Base-by-base conservation (phyloP, 768 basidiomycete species). In the Auriscalpium vulgare region DNA sequence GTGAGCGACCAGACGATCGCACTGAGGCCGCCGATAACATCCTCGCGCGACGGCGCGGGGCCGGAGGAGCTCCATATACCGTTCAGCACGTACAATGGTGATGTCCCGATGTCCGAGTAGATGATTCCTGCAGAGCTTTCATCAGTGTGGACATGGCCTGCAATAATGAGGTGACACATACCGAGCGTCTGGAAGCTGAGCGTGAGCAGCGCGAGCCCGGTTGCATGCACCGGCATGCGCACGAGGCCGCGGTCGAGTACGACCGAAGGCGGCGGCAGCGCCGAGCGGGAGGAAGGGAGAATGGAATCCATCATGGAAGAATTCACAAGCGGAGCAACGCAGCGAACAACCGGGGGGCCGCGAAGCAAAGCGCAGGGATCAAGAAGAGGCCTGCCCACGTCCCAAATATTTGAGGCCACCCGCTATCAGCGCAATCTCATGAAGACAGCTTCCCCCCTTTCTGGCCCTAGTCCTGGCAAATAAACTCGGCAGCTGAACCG, bases 1-100 rank as follows among this genome's bases (percentile, higher is more conserved):
- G 82, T 81, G 37, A 88, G 65, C 3, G 83, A 68, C 85, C 84
- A 87, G 37, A 87, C 63, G 55, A 87, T 84, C 17, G 83, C 81
- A 56, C 78, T 80, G 47, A 86, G 59, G 5, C 78, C 79, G 0
- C 85, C 84, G 51, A 88, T 79, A 14, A 85, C 68, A 63, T 86
- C 84, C 57, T 88, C 84, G 52, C 71, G 61, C 0, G 76, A 67
- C 0, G 84, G 85, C 0, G 72, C 64, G 13, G 74, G 72, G 0
- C 78, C 78, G 5, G 61, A 54, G 1, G 78, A 40, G 2, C 81
- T 74, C 79, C 82, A 87, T 13, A 87, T 78, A 9, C 83, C 83
- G 62, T 84, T 85, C 34, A 86, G 65, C 3, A 82, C 78, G 66
- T 87, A 87, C 13, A 85, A 66, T 0, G 84, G 83, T 0, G 80